A percentile compares a stretch with the other conserved stretches of the same genome.
Conservation (phyloP, 768 basidiomycete species). For the Amanita thiersii region DNA sequence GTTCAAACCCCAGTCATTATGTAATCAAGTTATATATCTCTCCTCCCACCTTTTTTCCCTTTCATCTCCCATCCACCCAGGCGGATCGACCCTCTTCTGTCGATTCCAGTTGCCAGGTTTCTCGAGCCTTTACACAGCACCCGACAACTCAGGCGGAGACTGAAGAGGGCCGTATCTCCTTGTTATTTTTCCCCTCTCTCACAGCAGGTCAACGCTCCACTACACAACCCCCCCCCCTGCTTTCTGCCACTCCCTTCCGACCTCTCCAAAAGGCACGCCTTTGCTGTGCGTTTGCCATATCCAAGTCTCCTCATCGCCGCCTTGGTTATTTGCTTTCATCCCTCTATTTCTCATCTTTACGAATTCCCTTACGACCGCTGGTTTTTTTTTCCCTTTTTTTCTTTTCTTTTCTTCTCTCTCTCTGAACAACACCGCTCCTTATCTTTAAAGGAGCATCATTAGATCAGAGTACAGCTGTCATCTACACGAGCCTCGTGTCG, state of each 20-base stretch:
- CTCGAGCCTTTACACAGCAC: constrained; percentile 18
- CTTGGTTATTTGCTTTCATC: constrained; percentile 25
- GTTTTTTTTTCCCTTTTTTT: constrained; percentile 25
- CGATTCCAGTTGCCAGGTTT: constrained; percentile 40
- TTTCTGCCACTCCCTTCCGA: constrained; percentile 21
- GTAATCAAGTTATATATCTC: constrained; percentile 21
- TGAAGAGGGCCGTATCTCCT: constrained; percentile 32
- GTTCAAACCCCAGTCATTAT: constrained; percentile 16
- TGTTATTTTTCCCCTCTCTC: constrained; percentile 13
- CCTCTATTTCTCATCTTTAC: constrained; percentile 40
- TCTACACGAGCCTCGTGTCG: constrained; percentile 33
- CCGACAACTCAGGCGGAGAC: constrained; percentile 33
- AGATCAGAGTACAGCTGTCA: constrained; percentile 34
- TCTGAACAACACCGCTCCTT: constrained; percentile 10
- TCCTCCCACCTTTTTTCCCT: constrained; percentile 17
- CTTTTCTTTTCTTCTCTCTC: constrained; percentile 27
- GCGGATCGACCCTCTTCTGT: constrained; percentile 44
- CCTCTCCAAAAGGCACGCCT: constrained; percentile 81
- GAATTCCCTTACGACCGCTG: constrained; percentile 64
- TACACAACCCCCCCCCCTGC: constrained; percentile 23
- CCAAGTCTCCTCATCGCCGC: constrained; percentile 17
- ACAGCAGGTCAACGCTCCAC: constrained; percentile 20
- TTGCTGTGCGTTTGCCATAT: constrained; percentile 82
- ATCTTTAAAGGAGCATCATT: constrained; percentile 28
- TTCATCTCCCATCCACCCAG: constrained; percentile 27